A percentile compares a stretch with the other conserved stretches of the same genome.
These are phyloP conservation scores for Solanum arcanum DNA, from an alignment of 257 asterid genomes.

Conservation along the genomic window DNA sequence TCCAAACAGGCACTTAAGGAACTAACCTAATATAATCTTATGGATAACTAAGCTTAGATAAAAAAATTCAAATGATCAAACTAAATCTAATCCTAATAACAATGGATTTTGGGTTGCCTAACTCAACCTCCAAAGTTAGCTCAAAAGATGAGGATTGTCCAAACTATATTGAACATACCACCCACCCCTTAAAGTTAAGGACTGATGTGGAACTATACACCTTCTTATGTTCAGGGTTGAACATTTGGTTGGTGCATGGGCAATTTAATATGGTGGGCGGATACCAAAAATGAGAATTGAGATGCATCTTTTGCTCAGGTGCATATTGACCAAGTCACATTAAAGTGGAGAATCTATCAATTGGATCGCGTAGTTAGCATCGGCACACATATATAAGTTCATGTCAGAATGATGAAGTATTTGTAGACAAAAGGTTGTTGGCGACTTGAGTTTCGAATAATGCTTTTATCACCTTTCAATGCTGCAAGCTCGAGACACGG, in stretches of 20 bases:
- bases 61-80: not conserved
- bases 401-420: not conserved
- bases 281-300: not conserved
- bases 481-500: not conserved
- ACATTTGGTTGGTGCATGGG: not conserved
- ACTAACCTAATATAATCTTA: not conserved
- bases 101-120: not conserved
- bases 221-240: not conserved
- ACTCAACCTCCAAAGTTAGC: not conserved
- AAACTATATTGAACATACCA: not conserved
- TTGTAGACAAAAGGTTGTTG: not conserved
- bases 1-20: not conserved
- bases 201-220: not conserved
- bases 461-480: not conserved
- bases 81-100: not conserved
- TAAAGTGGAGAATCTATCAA: not conserved
- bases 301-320: not conserved
- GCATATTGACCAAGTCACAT: not conserved
- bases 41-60: not conserved
- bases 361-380: not conserved
- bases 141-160: not conserved
- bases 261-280: not conserved
- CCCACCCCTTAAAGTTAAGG: not conserved
- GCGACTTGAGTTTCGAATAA: not conserved
- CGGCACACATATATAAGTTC: not conserved